Conservation (phyloP, 495 filamentous ascomycete genomes). For the Talaromyces liani region DNA sequence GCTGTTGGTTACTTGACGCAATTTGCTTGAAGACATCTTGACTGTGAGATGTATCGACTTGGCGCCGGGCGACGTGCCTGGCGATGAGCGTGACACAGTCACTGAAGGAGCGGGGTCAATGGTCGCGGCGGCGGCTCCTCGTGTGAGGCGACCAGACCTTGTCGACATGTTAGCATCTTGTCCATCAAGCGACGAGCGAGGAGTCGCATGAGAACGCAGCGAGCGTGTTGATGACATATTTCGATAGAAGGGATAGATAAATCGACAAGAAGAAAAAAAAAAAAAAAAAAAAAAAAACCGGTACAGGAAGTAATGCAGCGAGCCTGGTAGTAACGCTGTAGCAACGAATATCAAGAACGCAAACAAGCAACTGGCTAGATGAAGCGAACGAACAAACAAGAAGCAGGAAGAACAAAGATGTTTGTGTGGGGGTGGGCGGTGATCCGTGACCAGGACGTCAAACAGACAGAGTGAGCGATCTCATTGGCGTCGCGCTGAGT, state of each 20-base stretch:
- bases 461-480: not conserved
- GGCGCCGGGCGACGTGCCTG: conserved; percentile 47
- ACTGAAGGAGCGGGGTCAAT: conserved; percentile 26
- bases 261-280: conserved; percentile 4
- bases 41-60: conserved; percentile 72
- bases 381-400: conserved; percentile 10
- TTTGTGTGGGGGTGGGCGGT: conserved; percentile 3
- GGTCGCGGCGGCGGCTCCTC: conserved; percentile 15
- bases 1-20: conserved; percentile 64
- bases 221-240: conserved; percentile 43
- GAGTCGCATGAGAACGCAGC: conserved; percentile 37
- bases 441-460: not conserved
- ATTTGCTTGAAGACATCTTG: conserved; percentile 75
- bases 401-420: conserved; percentile 1
- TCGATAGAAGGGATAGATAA: conserved; percentile 9
- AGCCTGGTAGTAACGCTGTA: not conserved
- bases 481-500: not conserved
- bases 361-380: conserved; percentile 8
- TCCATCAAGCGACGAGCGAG: conserved; percentile 30
- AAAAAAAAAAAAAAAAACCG: too few relatives aligned
- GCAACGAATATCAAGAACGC: not conserved
- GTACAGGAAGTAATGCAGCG: conserved; percentile 1
- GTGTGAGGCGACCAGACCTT: conserved; percentile 31
- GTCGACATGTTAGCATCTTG: conserved; percentile 28
- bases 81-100: conserved; percentile 48